These are phyloP conservation scores for Lanmaoa pseudosensibilis DNA, from an alignment of 768 basidiomycete species.

Conservation along the genomic window DNA sequence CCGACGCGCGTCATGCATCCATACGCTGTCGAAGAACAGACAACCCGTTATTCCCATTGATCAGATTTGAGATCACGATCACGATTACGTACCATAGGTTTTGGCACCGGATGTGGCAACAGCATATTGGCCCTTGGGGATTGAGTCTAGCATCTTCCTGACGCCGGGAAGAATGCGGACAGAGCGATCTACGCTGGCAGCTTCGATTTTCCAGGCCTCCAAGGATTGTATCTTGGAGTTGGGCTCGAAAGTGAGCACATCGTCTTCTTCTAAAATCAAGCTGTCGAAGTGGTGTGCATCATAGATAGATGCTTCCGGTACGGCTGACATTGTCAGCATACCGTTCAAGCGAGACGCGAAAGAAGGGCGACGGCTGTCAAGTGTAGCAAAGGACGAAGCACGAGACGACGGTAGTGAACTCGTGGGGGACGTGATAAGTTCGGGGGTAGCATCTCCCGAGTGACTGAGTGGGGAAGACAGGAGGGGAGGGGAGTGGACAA, in stretches of 20 bases:
- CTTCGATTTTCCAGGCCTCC: slow-evolving; percentile 57
- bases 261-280: slow-evolving; percentile 36
- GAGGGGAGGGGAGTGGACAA: slow-evolving; percentile 21
- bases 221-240: slow-evolving; percentile 33
- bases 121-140: slow-evolving; percentile 66
- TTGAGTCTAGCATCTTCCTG: slow-evolving; percentile 58
- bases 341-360: slow-evolving; percentile 44
- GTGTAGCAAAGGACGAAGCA: slow-evolving; percentile 39
- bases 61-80: neutral
- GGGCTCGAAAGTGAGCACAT: slow-evolving; percentile 29
- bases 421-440: slow-evolving; percentile 35
- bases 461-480: slow-evolving; percentile 16
- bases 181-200: slow-evolving; percentile 55
- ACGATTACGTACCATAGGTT: slow-evolving; percentile 52
- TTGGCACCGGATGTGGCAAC: slow-evolving; percentile 75
- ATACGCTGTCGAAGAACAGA: slow-evolving; percentile 38
- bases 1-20: slow-evolving; percentile 73
- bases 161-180: slow-evolving; percentile 75
- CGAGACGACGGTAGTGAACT: slow-evolving; percentile 45
- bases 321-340: slow-evolving; percentile 38
- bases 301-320: slow-evolving; percentile 32
- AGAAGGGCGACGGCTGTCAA: slow-evolving; percentile 44
- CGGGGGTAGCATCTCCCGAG: slow-evolving; percentile 45
- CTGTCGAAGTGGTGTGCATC: slow-evolving; percentile 28
- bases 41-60: neutral